Evolutionary conservation across 2,329 filamentous ascomycete genomes (phyloP).

Genomic region (Mariannaea sp.): DNA sequence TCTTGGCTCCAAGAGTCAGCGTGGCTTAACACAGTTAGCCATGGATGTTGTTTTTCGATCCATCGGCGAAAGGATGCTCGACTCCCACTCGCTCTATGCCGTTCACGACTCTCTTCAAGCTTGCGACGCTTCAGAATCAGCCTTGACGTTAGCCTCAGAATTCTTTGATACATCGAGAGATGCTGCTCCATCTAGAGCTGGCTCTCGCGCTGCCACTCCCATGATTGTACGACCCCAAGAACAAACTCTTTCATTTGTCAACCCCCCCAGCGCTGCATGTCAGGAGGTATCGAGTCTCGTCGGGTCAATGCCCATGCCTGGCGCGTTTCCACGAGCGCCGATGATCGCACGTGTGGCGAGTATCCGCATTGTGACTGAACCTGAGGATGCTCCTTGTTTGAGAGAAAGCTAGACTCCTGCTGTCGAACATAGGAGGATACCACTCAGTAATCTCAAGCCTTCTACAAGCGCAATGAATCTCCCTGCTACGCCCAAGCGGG

Average conservation of each 20-base stretch:
- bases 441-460: conserved; percentile 20
- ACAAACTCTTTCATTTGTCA: conserved; percentile 44
- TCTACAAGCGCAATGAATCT: conserved; percentile 38
- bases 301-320: conserved; percentile 35
- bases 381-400: conserved; percentile 31
- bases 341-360: conserved; percentile 48
- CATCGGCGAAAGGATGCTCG: conserved; percentile 72
- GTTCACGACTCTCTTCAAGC: conserved; percentile 75
- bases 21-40: conserved; percentile 88
- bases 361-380: conserved; percentile 49
- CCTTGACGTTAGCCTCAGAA: conserved; percentile 71
- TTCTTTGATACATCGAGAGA: conserved; percentile 82
- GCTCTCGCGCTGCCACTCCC: conserved; percentile 70
- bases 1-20: conserved; percentile 82
- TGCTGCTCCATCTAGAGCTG: conserved; percentile 58
- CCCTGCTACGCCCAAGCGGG: conserved; percentile 44
- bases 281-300: conserved; percentile 25
- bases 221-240: conserved; percentile 62
- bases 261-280: conserved; percentile 32
- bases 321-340: conserved; percentile 39
- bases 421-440: conserved; percentile 23
- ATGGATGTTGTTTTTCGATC: conserved; percentile 89
- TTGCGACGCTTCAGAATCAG: conserved; percentile 81
- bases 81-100: conserved; percentile 59
- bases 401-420: conserved; percentile 40